Conservation (phyloP, 2,329 filamentous ascomycete genomes). For the Xylaria sp. region DNA sequence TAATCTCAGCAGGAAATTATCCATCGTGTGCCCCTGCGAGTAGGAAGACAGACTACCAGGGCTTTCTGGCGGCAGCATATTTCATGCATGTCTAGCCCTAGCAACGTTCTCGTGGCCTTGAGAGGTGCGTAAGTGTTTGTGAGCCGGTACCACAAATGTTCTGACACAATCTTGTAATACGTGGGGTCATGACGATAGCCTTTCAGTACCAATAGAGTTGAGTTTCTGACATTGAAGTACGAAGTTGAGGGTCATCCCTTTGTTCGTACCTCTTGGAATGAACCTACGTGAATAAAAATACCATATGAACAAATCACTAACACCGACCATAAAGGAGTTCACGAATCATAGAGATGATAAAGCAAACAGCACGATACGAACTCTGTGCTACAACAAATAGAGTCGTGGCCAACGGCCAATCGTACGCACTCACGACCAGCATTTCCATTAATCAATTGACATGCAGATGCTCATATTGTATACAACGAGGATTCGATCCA, state of each 20-base stretch:
- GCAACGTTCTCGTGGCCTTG: neutral
- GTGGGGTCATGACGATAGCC: neutral
- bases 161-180: constrained; percentile 1
- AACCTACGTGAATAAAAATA: neutral
- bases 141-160: neutral
- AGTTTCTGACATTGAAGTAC: neutral
- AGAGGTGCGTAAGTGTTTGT: neutral
- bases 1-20: neutral
- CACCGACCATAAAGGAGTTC: neutral
- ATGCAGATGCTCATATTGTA: neutral
- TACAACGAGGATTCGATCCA: neutral
- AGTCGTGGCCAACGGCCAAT: constrained; percentile 8
- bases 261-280: constrained; percentile 6
- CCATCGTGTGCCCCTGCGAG: neutral
- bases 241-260: neutral
- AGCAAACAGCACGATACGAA: neutral
- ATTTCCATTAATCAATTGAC: neutral
- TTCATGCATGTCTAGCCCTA: neutral
- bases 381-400: neutral
- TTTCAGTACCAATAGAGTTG: neutral
- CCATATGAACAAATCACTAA: neutral
- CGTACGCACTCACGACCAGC: neutral
- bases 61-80: constrained; percentile 1
- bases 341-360: neutral
- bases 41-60: neutral